Conservation (phyloP, 345 rosid species). For the Camelina neglecta region DNA sequence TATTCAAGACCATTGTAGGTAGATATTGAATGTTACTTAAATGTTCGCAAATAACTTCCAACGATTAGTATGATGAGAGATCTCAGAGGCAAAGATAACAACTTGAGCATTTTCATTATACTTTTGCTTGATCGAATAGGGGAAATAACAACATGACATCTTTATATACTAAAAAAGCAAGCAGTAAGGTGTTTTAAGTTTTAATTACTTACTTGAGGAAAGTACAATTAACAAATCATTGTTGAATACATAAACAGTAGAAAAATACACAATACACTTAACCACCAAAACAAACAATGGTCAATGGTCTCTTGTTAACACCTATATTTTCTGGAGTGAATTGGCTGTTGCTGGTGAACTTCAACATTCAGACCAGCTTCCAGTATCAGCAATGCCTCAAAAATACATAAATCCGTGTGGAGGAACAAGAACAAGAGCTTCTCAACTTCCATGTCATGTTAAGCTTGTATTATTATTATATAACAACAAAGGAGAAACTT, state of each 20-base stretch:
- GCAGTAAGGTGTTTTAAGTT: neutral
- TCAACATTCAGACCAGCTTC: neutral
- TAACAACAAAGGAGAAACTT: no score
- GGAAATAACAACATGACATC: neutral
- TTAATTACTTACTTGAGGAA: neutral
- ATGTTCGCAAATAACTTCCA: neutral
- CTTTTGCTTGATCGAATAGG: neutral
- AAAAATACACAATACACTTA: neutral
- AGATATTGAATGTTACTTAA: neutral
- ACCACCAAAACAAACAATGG: neutral
- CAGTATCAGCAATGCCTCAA: neutral
- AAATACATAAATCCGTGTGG: neutral
- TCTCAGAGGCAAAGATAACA: neutral
- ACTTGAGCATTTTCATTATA: neutral
- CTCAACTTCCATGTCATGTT: no score
- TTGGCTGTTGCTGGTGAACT: neutral
- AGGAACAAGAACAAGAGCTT: neutral
- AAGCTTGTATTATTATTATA: no score
- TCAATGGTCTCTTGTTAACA: no score
- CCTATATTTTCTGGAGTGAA: neutral
- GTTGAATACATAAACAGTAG: neutral
- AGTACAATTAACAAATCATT: neutral
- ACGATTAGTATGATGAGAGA: neutral
- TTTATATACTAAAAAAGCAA: neutral
- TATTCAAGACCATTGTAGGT: no score